Percentiles rank a stretch among this genome's conserved stretches.
phyloP scores from a whole-genome alignment of 2,329 filamentous ascomycete species.

The Ophiostoma perfectum region DNA sequence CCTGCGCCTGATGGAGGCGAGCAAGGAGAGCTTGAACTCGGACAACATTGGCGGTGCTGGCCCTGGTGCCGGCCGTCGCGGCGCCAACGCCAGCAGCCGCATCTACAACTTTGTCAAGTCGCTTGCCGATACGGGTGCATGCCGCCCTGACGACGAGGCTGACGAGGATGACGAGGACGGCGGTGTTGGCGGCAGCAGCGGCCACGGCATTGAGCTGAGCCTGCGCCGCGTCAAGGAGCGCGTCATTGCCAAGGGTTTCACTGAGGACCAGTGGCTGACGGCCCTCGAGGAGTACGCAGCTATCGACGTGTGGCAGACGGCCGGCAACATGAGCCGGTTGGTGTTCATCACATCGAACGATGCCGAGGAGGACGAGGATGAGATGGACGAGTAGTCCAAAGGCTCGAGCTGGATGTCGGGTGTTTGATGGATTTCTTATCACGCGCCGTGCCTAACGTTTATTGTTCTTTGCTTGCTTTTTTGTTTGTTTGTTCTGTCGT shows the following conservation, averaged over 20 bases:
- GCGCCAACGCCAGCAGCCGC: slow-evolving; percentile 75
- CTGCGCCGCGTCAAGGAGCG: slow-evolving; percentile 84
- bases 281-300: slow-evolving; percentile 85
- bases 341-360: slow-evolving; percentile 62
- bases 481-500: background rate
- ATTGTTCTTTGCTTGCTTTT: background rate
- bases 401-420: background rate
- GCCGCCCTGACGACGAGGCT: slow-evolving; percentile 63
- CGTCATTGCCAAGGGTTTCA: slow-evolving; percentile 94
- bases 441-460: background rate
- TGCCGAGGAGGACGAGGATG: slow-evolving; percentile 42
- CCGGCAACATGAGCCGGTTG: slow-evolving; percentile 63
- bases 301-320: slow-evolving; percentile 80
- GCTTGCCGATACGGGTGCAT: slow-evolving; percentile 80
- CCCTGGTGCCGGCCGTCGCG: slow-evolving; percentile 49
- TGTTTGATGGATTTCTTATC: slow-evolving; percentile 1
- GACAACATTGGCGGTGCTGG: slow-evolving; percentile 53
- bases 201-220: slow-evolving; percentile 61
- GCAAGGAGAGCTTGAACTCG: slow-evolving; percentile 84
- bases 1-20: slow-evolving; percentile 82
- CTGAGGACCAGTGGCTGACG: slow-evolving; percentile 81
- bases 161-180: slow-evolving; percentile 52
- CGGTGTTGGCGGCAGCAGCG: slow-evolving; percentile 35
- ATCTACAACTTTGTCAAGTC: slow-evolving; percentile 93
- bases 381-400: slow-evolving; percentile 37